phyloP scores from a whole-genome alignment of 208 protist species.

The Strigomonas culicis region DNA sequence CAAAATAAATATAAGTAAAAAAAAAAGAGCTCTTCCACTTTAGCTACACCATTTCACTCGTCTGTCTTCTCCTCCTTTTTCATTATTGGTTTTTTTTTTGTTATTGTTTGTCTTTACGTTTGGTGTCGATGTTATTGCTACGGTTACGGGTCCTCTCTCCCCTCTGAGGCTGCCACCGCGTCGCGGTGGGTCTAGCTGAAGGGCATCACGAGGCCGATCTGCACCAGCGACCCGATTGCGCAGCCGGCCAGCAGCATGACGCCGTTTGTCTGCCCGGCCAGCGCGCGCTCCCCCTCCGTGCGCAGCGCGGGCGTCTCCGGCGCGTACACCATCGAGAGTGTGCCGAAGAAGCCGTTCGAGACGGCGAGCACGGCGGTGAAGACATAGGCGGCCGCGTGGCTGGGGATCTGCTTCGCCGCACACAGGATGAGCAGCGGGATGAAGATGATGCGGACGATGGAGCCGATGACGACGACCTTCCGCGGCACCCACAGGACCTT shows the following conservation, averaged over 20 bases:
- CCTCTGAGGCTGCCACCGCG: too few relatives aligned
- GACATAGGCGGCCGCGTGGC: constrained; percentile 40
- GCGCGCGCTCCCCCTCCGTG: constrained; percentile 50
- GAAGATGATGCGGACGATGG: constrained; percentile 46
- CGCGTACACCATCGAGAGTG: constrained; percentile 74
- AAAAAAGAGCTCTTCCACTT: constrained; percentile 2
- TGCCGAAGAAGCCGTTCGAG: constrained; percentile 76
- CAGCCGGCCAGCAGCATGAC: constrained; percentile 60
- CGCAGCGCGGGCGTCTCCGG: constrained; percentile 33
- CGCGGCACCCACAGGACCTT: constrained; percentile 44
- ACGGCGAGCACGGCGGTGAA: constrained; percentile 49
- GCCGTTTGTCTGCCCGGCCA: constrained; percentile 59
- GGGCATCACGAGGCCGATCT: constrained; percentile 48
- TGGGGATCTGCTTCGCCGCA: constrained; percentile 46
- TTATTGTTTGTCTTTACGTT: constrained; percentile 4
- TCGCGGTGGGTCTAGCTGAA: constrained; percentile 3
- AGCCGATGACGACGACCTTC: constrained; percentile 28
- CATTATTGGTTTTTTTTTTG: constrained; percentile 2
- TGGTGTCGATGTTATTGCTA: background rate
- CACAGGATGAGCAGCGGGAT: constrained; percentile 77
- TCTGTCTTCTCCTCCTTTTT: constrained; percentile 2
- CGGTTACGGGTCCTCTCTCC: background rate
- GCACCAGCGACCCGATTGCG: constrained; percentile 56
- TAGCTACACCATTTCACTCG: background rate
- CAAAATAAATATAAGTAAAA: constrained; percentile 3